phyloP scores from a whole-genome alignment of 73 alveolate species.

The Breviolum minutum region DNA sequence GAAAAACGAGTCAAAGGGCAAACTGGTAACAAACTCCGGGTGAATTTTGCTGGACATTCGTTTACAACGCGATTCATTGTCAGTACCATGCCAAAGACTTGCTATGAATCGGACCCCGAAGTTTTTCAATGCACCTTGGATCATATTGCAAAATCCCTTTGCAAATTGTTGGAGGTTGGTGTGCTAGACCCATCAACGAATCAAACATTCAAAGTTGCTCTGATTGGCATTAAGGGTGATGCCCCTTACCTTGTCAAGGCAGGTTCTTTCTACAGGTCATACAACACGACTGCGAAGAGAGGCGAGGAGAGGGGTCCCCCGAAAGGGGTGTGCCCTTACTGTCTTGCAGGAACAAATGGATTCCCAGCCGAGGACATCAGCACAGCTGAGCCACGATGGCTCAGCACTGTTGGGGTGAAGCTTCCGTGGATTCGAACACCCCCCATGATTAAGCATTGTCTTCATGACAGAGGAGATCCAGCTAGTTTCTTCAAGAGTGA shows the following conservation, averaged over 20 bases:
- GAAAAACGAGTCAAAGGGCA: background rate
- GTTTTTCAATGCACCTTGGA: background rate
- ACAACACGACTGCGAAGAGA: background rate
- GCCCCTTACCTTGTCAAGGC: background rate
- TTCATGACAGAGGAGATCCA: background rate
- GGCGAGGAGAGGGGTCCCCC: background rate
- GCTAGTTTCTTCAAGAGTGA: background rate
- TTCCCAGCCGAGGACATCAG: background rate
- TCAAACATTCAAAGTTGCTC: background rate
- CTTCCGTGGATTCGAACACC: background rate
- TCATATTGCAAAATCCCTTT: background rate
- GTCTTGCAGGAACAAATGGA: background rate
- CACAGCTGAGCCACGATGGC: background rate
- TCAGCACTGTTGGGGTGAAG: background rate
- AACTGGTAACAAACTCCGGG: background rate
- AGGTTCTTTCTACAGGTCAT: background rate
- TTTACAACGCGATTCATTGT: background rate
- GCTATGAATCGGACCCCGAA: background rate
- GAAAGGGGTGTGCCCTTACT: background rate
- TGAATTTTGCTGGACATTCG: constrained; percentile 27
- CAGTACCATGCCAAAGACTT: background rate
- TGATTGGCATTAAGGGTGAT: constrained; percentile 20
- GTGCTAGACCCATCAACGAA: background rate
- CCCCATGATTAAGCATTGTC: background rate
- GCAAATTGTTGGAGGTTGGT: background rate